Evolutionary conservation across 2,329 filamentous ascomycete genomes (phyloP), one percentile per base, ranked within the genome.

Genomic region (Penicillium paneum): DNA sequence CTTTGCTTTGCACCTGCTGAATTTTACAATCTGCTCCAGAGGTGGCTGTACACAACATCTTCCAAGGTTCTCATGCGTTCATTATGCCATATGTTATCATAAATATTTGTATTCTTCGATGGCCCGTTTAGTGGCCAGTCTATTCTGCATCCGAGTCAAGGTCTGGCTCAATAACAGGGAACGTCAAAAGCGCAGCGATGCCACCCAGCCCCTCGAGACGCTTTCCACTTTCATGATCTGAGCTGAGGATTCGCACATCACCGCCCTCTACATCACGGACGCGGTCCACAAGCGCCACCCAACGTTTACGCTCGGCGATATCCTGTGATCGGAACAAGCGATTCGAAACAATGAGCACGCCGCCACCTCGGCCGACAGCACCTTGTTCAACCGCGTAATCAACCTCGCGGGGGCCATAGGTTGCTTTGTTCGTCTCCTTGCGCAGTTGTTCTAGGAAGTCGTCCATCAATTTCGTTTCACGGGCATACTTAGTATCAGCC

Each of bases 151-250:
- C 77, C 8, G 76, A 85, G 2, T 88, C 85, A 32, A 92, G 87
- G 59, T 96, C 90, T 41, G 95, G 78, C 62, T 95, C 91, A 17
- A 83, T 76, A 35, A 97, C 81, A 0, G 94, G 92, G 70, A 92
- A 99, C 12, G 93, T 97, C 59, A 97, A 76, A 28, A 97, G 88
- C 1, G 91, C 91, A 15, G 93, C 94, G 58, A 99, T 88, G 17
- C 91, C 89, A 1, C 94, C 92, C 56, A 97, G 72, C 12, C 86
- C 88, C 62, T 92, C 90, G 13, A 99, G 75, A 56, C 91, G 80
- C 76, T 88, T 88, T 0, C 94, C 94, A 71, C 92, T 97, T 77
- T 97, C 93, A 72, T 97, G 93, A 67, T 95, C 88, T 65, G 89
- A 92, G 72, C 93, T 97, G 28, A 97, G 75, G n/a, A 97, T 84